These are phyloP conservation scores for Paecilomyces dactylethromorphus DNA, from an alignment of 2,329 filamentous ascomycete genomes.

Conservation along the genomic window DNA sequence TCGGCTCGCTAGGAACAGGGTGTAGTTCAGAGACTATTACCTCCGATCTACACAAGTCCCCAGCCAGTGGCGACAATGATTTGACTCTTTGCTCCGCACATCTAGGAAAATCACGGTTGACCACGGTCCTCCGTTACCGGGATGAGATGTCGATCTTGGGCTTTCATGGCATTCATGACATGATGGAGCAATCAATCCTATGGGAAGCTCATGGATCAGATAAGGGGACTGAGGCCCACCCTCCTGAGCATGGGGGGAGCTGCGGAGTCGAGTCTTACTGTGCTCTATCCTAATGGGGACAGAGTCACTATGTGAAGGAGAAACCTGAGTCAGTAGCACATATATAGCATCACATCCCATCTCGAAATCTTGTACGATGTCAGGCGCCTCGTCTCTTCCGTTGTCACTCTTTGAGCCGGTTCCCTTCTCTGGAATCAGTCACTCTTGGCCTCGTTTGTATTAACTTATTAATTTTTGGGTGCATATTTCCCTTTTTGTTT, in stretches of 20 bases:
- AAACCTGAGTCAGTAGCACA: neutral
- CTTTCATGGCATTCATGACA: neutral
- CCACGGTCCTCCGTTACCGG: neutral
- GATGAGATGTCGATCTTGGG: neutral
- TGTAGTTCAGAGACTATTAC: neutral
- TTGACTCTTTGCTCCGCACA: neutral
- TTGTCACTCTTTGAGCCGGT: neutral
- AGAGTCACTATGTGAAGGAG: neutral
- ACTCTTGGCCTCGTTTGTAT: neutral
- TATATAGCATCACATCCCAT: neutral
- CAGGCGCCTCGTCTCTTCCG: neutral
- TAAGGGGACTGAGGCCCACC: neutral
- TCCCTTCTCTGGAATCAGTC: neutral
- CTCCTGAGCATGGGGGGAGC: neutral
- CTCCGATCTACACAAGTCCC: neutral
- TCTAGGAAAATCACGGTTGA: neutral
- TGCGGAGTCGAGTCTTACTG: neutral
- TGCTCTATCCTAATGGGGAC: neutral
- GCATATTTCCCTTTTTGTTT: neutral
- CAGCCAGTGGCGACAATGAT: neutral
- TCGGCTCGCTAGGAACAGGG: neutral
- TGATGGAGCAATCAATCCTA: neutral
- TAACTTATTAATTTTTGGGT: neutral
- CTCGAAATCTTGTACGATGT: neutral
- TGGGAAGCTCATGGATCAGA: neutral